These are phyloP conservation scores for Gaultheria prostrata DNA, from an alignment of 148 eudicot species.

Conservation along the genomic window DNA sequence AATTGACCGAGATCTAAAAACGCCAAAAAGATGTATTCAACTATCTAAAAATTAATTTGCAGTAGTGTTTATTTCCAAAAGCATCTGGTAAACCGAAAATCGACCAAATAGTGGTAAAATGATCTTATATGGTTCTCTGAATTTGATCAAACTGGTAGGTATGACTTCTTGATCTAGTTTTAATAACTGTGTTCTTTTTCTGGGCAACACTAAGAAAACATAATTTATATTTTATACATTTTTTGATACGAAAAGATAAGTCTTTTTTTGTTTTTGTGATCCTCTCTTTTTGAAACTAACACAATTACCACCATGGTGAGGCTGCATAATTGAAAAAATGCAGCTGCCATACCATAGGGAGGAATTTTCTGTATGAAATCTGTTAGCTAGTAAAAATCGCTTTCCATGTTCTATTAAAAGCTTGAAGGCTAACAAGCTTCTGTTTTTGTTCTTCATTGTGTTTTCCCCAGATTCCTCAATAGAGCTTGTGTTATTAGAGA, in stretches of 20 bases:
- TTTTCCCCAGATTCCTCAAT: constrained; percentile 45
- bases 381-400: not conserved
- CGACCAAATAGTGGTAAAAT: not conserved
- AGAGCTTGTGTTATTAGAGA: constrained; percentile 62
- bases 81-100: not conserved
- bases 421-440: not conserved
- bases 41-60: not conserved
- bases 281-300: not conserved
- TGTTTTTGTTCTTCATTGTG: not conserved
- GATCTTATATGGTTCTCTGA: not conserved
- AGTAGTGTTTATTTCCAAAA: not conserved
- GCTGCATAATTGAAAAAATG: not conserved
- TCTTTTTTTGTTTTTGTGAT: not conserved
- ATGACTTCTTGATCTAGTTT: not conserved
- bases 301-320: not conserved
- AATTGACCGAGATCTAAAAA: not conserved
- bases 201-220: not conserved
- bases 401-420: not conserved
- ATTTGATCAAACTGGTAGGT: not conserved
- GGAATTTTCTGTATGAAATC: too few relatives aligned
- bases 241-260: not conserved
- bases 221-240: not conserved
- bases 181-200: not conserved
- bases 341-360: not conserved
- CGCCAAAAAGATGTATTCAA: not conserved